Evolutionary conservation across 805 yeast species (phyloP), one percentile per base, ranked within the genome.

Genomic region (Yamadazyma akitaensis): DNA sequence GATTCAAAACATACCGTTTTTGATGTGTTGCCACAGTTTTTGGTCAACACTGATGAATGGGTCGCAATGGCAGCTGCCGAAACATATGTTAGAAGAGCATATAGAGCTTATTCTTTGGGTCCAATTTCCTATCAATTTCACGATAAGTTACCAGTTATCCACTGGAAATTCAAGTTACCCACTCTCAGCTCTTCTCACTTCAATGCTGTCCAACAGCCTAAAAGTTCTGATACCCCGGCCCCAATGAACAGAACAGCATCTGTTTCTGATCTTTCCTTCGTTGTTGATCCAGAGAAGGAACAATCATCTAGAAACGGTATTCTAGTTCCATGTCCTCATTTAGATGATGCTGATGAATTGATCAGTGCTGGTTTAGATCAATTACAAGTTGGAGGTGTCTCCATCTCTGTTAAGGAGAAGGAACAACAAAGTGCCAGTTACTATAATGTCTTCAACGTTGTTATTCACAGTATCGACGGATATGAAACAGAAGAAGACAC

Each of bases 21-120:
- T 65, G 99, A 94, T 64, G 98, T 95, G 33, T 79, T 94, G 65
- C 79, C 96, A 38, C 97, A 89, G 70, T 94, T 94, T 71, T 81
- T 94, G 70, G 81, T 79, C 46, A 86, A 88, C 57, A 61, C 77
- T 11, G 97, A 95, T 61, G 87, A 85, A 40, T 88, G 88, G 77
- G 92, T 94, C 50, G 86, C 92, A 3, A 80, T 92, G 54, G 98
- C 99, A 32, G 98, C 99, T 32, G 89, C 96, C 39, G 97, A 94
- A 70, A 96, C 94, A 49, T 94, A 94, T 67, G 84, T 91, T 50
- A 85, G 98, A 67, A 85, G 99, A 67, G 96, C 98, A 38, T 94
- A 91, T 75, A 83, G 98, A 61, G 98, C 98, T 33, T 94, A 95
- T 72, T 84, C 89, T 35, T 84, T 94, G 51, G 84, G 88, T 46